phyloP scores from a whole-genome alignment of 2,329 filamentous ascomycete species.

The Colletotrichum tamarilloi region DNA sequence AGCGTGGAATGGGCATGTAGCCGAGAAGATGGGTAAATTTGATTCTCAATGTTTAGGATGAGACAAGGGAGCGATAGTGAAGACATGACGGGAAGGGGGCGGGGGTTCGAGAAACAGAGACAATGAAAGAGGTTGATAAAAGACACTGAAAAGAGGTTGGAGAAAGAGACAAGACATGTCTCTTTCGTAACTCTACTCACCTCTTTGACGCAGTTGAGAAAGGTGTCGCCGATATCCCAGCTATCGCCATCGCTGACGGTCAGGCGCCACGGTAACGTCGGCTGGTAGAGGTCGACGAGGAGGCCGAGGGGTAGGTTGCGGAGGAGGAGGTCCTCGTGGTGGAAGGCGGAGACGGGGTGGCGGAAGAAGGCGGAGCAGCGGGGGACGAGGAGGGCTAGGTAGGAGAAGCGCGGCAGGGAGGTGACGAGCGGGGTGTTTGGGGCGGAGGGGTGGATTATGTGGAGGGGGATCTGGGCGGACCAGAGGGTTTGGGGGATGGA shows the following conservation, averaged over 20 bases:
- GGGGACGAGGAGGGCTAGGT: slow-evolving; percentile 67
- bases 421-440: slow-evolving; percentile 63
- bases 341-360: slow-evolving; percentile 67
- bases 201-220: slow-evolving; percentile 74
- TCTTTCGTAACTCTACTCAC: slow-evolving; percentile 46
- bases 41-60: background rate
- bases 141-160: slow-evolving; percentile 4
- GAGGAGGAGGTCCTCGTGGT: slow-evolving; percentile 65
- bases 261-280: slow-evolving; percentile 64
- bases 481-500: slow-evolving; percentile 62
- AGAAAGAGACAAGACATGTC: background rate
- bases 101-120: background rate
- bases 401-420: slow-evolving; percentile 68
- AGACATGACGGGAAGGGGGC: background rate
- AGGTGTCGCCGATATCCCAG: slow-evolving; percentile 72
- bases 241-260: slow-evolving; percentile 64
- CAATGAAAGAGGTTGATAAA: background rate
- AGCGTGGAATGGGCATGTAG: background rate
- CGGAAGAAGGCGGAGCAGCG: slow-evolving; percentile 65
- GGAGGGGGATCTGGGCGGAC: slow-evolving; percentile 64
- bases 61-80: background rate
- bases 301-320: slow-evolving; percentile 65
- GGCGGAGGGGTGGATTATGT: slow-evolving; percentile 62
- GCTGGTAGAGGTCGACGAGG: slow-evolving; percentile 68
- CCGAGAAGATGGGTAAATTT: background rate